Evolutionary conservation across 2,329 filamentous ascomycete species (phyloP).

Genomic region (Colletotrichum noveboracense): DNA sequence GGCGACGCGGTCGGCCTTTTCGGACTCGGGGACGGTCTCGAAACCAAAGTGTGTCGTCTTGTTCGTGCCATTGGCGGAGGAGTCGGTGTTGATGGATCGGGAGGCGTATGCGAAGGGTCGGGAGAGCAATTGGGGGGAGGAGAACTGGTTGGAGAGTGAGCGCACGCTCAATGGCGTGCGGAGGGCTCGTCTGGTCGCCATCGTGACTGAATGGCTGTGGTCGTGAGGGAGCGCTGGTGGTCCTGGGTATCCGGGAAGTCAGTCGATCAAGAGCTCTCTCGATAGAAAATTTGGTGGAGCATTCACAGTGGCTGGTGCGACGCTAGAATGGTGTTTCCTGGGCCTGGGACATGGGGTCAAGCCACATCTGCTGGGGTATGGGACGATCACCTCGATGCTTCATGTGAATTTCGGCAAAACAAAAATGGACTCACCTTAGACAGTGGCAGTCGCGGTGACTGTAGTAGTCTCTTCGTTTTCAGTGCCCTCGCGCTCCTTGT

Average conservation of each 20-base stretch:
- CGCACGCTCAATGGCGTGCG: constrained; percentile 10
- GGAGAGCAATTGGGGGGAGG: not conserved
- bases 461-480: not conserved
- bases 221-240: not conserved
- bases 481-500: not conserved
- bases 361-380: constrained; percentile 12
- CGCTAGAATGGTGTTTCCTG: not conserved
- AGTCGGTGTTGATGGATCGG: constrained; percentile 27
- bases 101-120: constrained; percentile 33
- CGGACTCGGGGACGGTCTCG: constrained; percentile 78
- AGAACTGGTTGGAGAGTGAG: not conserved
- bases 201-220: not conserved
- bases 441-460: not conserved
- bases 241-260: constrained; percentile 8
- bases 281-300: constrained; percentile 20
- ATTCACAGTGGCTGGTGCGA: constrained; percentile 18
- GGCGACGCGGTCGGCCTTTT: constrained; percentile 77
- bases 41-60: constrained; percentile 90
- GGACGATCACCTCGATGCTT: not conserved
- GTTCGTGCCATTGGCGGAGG: constrained; percentile 34
- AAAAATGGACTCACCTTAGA: not conserved
- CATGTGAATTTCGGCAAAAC: not conserved
- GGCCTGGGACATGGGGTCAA: not conserved
- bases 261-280: constrained; percentile 10
- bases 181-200: constrained; percentile 10